Evolutionary conservation across 208 protist species (phyloP), one percentile per base, ranked within the genome.

Genomic region (Trypanosoma scelopori): DNA sequence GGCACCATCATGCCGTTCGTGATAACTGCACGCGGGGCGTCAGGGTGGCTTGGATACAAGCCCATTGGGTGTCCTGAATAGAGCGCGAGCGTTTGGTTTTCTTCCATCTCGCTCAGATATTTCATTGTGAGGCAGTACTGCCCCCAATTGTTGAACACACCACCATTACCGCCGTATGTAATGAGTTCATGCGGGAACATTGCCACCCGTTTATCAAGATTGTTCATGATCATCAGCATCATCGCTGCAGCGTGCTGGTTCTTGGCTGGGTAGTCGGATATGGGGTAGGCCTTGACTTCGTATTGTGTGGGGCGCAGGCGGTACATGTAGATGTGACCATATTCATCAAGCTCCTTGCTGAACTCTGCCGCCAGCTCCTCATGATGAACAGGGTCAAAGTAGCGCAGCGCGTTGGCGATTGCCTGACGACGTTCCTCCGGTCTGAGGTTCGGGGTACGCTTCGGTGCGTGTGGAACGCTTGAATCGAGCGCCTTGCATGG

Each of bases 1-100:
- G 91, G 92, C 35, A 97, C 91, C 32, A 97, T 81, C 87, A 97
- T 93, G 27, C 93, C 93, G 61, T 97, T 97, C 18, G 93, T 95
- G 37, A 97, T 56, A 6, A 97, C 72, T 5, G 93, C 74, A 28
- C 93, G 60, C 30, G 93, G 92, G 49, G 77, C 69, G 28, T 85
- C 61, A 13, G 43, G 65, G 51, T 71, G 58, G 42, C 73, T 86
- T 56, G 93, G 93, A 37, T 92, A 97, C 5, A 97, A 51, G 30
- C 92, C 92, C 49, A 91, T 52, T 48, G 92, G 92, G 56, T 96
- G 90, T 20, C 75, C 77, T 30, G 62, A 76, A 69, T 93, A 97
- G 68, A 97, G 85, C 15, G 79, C 62, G 1, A 97, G 74, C 27
- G 92, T 97, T 60, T 97, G 91, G 45, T 96, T 45, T 5, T 94